Evolutionary conservation across 2,329 filamentous ascomycete species (phyloP), one percentile per base, ranked within the genome.

Genomic region (Xenoacremonium recifei): DNA sequence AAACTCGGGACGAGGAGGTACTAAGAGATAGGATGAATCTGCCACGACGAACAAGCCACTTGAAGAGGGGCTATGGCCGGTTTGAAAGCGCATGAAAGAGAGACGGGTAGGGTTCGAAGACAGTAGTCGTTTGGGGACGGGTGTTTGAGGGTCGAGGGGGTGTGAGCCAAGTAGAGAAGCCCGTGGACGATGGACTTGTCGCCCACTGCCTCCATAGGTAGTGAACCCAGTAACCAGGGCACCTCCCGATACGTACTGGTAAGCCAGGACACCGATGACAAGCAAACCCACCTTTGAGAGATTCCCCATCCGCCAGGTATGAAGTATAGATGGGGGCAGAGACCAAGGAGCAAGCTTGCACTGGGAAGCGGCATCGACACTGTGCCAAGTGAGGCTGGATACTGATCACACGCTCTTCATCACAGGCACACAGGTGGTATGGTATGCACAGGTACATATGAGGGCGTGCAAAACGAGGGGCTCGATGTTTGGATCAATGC

Each of bases 21-120:
- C 45, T 39, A 53, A 50, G 46, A 58, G 53, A 58, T 55, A 53
- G 55, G 55, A 58, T 53, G 55, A 58, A 55, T 58, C 54, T 49
- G 54, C 53, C 43, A 50, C 54, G 44, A 44, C 42, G 45, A 48
- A 48, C 42, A 49, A 49, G 42, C 41, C 52, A 47, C 46, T 54
- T 42, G 46, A 33, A n/a, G 38, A 39, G 49, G 45, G 48, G 51
- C 54, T 55, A 48, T 55, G 54, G 50, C 47, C 50, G 47, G 49
- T 53, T 47, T 49, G 43, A 55, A 47, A 58, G 44, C 54, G 53
- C 55, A 58, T 58, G 49, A 58, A 53, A 46, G 39, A n/a, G n/a
- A 45, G 41, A 37, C 41, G 49, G 6, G 53, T 56, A 54, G 46
- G 53, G 53, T 56, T 53, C 47, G 51, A 58, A 54, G 53, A 58